phyloP scores from a whole-genome alignment of 2,329 filamentous ascomycete species.

The Fusarium circinatum region DNA sequence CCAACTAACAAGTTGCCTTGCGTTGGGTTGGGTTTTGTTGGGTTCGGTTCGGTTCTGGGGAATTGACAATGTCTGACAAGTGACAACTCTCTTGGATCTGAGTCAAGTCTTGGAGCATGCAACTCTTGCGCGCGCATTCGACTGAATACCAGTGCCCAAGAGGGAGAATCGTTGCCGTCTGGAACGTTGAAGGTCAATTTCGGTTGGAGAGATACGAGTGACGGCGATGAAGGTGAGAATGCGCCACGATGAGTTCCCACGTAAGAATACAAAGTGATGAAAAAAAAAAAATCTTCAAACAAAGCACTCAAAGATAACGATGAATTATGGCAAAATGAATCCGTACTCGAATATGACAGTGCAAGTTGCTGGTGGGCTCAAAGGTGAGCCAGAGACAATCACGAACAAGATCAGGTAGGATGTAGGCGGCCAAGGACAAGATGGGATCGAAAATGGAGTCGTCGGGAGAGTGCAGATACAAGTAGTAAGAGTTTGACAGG shows the following conservation, averaged over 20 bases:
- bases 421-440: neutral
- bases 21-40: neutral
- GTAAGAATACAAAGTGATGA: neutral
- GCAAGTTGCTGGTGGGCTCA: conserved; percentile 25
- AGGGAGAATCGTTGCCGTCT: conserved; percentile 13
- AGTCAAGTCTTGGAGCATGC: conserved; percentile 19
- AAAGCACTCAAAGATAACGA: neutral
- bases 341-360: conserved; percentile 15
- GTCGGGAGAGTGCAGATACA: conserved; percentile 9
- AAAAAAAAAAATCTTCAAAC: neutral
- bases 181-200: conserved; percentile 20
- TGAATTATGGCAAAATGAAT: neutral
- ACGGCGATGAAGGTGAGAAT: conserved; percentile 9
- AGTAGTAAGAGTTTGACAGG: neutral
- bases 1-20: neutral
- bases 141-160: conserved; percentile 25
- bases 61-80: conserved; percentile 28
- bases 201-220: neutral
- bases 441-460: conserved; percentile 21
- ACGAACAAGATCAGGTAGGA: conserved; percentile 13
- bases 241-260: conserved; percentile 1
- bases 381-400: conserved; percentile 33
- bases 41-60: neutral
- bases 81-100: conserved; percentile 24
- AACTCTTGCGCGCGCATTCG: conserved; percentile 6